Evolutionary conservation across 2,329 filamentous ascomycete genomes (phyloP).

Genomic region (Penicillium sp.): DNA sequence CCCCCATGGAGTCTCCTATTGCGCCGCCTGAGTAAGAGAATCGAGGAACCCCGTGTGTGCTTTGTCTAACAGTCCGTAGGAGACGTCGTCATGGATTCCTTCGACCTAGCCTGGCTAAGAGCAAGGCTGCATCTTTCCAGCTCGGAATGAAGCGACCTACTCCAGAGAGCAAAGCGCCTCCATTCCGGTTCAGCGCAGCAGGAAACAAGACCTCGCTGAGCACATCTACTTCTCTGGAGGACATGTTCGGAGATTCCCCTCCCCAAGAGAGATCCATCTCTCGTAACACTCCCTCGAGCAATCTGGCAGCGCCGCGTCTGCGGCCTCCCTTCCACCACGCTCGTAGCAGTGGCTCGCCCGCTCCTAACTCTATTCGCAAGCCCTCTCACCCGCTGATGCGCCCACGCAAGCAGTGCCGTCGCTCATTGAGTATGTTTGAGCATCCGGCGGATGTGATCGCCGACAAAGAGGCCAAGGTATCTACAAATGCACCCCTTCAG

Average conservation of each 20-base stretch:
- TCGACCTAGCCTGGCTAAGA: constrained; percentile 68
- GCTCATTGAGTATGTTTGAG: constrained; percentile 98
- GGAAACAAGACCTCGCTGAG: constrained; percentile 51
- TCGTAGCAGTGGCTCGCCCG: constrained; percentile 69
- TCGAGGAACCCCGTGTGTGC: neutral
- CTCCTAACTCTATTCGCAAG: constrained; percentile 66
- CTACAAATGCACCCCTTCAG: constrained; percentile 56
- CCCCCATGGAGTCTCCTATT: constrained; percentile 34
- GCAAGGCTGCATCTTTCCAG: constrained; percentile 70
- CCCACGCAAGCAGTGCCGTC: constrained; percentile 80
- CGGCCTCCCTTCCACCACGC: constrained; percentile 61
- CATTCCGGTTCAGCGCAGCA: constrained; percentile 69
- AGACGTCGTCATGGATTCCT: constrained; percentile 64
- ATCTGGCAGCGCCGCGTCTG: constrained; percentile 56
- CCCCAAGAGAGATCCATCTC: constrained; percentile 63
- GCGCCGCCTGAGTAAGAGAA: constrained; percentile 36
- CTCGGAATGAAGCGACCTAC: constrained; percentile 58
- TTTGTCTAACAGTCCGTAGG: constrained; percentile 41
- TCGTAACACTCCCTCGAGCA: constrained; percentile 56
- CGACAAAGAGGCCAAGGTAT: constrained; percentile 60
- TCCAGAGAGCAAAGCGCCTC: constrained; percentile 62
- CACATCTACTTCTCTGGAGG: constrained; percentile 65
- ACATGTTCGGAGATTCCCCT: constrained; percentile 78
- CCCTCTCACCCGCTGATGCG: constrained; percentile 66
- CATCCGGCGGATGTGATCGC: constrained; percentile 83